Evolutionary conservation across 2,329 filamentous ascomycete genomes (phyloP), one percentile per base, ranked within the genome.

Genomic region (Myriangium duriaei): DNA sequence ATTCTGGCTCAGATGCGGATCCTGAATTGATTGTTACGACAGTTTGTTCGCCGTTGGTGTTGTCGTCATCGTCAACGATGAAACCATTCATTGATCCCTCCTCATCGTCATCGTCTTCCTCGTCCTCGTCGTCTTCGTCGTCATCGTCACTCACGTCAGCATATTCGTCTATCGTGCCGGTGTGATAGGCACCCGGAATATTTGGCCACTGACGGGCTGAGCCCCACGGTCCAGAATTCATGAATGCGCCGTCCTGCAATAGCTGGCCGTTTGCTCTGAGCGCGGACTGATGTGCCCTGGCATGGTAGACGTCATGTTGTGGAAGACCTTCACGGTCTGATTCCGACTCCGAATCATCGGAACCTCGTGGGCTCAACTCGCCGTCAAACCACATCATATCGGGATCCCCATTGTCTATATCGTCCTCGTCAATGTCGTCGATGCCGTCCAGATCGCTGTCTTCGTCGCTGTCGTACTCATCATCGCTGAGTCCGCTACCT

Each of bases 401-500:
- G 24, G 30, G 34, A 32, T 14, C 42, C 14, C 60, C 59, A 21
- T 56, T 54, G 33, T 55, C 52, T 17, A 59, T 55, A 11, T 58
- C 61, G 17, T 69, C 63, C 45, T 62, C 51, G 48, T 67, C 49
- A 24, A 53, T 51, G 11, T 65, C 63, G 11, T 55, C 34, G 18
- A 58, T 55, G 7, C 47, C 55, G 14, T 44, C 41, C 34, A 43
- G 40, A 1, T 44, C 45, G 11, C 46, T 47, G 10, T 46, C 46
- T 21, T 47, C 40, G 14, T 41, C 39, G 15, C 54, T 55, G 42
- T 63, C 58, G 14, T 55, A 59, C 42, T 57, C 55, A 12, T 63
- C 60, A 39, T 63, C 60, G 38, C 64, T 64, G 40, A 60, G 68
- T 48, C 63, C 64, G 39, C 57, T 59, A 1, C 52, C 55, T 50